Percentiles rank a stretch among this genome's conserved stretches.
Conservation (phyloP, 495 filamentous ascomycete genomes). For the Annulohypoxylon nitens region DNA sequence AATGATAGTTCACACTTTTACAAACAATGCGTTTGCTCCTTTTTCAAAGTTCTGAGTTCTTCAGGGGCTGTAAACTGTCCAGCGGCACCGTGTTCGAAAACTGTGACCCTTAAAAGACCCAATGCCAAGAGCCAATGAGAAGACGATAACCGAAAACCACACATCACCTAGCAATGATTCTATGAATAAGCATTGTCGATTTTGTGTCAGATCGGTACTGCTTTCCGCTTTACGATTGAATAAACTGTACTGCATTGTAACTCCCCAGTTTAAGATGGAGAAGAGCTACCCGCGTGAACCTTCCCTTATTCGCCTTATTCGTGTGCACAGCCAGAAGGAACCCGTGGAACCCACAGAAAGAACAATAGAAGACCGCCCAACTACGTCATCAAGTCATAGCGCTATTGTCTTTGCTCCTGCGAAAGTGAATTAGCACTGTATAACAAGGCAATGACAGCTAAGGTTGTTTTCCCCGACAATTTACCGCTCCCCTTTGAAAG, state of each 20-base stretch:
- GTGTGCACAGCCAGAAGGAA: background rate
- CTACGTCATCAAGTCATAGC: conserved; percentile 21
- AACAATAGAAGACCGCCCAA: background rate
- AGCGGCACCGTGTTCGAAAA: too few relatives aligned
- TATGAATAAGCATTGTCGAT: background rate
- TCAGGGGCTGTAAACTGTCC: too few relatives aligned
- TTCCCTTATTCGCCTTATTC: background rate
- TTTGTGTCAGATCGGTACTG: background rate
- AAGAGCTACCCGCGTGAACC: background rate
- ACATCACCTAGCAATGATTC: background rate
- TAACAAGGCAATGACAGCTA: background rate
- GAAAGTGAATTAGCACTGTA: conserved; percentile 22
- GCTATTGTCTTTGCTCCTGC: background rate
- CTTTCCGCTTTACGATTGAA: background rate
- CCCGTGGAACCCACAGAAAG: background rate
- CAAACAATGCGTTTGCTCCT: background rate
- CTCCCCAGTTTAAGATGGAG: background rate
- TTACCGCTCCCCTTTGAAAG: conserved; percentile 32
- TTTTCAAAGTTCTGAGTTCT: too few relatives aligned
- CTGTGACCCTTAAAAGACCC: too few relatives aligned
- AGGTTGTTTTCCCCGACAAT: conserved; percentile 24
- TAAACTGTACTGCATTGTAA: background rate
- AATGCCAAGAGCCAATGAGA: background rate
- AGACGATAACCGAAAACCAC: background rate
- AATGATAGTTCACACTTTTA: background rate